phyloP scores from a whole-genome alignment of 495 filamentous ascomycete species.

The Penicillium dipodomyicola region DNA sequence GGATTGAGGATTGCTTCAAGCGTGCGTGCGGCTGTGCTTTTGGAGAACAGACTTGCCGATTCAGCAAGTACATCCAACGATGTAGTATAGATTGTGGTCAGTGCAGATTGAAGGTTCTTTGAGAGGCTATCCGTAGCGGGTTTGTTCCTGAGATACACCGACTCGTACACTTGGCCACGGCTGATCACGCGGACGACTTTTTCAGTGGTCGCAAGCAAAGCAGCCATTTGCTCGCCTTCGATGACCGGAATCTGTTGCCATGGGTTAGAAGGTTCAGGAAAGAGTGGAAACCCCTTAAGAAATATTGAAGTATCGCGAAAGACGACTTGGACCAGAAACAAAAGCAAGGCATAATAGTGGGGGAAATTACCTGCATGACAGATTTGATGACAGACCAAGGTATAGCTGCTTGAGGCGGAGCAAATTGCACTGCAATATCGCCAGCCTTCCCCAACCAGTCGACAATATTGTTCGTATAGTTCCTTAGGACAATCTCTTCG shows the following conservation, averaged over 20 bases:
- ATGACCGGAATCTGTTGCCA: conserved; percentile 12
- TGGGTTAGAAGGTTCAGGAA: neutral
- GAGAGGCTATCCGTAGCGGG: no score
- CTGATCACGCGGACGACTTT: conserved; percentile 18
- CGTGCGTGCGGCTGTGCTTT: no score
- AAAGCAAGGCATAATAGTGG: neutral
- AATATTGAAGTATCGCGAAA: neutral
- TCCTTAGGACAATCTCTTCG: no score
- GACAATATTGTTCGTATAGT: no score
- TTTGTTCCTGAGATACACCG: no score
- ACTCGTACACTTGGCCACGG: conserved; percentile 13
- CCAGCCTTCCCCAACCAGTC: neutral
- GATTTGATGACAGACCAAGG: conserved; percentile 16
- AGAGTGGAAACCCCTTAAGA: neutral
- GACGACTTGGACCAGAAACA: neutral
- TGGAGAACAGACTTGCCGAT: no score
- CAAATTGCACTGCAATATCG: conserved; percentile 18
- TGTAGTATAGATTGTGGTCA: no score
- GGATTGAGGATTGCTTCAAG: no score
- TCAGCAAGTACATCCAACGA: no score
- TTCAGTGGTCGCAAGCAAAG: conserved; percentile 20
- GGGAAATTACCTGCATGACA: conserved; percentile 12
- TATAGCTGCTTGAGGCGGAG: conserved; percentile 16
- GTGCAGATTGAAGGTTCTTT: no score
- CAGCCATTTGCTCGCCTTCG: conserved; percentile 21